Conservation (phyloP, 345 rosid species). For the Eucalyptus regnans region DNA sequence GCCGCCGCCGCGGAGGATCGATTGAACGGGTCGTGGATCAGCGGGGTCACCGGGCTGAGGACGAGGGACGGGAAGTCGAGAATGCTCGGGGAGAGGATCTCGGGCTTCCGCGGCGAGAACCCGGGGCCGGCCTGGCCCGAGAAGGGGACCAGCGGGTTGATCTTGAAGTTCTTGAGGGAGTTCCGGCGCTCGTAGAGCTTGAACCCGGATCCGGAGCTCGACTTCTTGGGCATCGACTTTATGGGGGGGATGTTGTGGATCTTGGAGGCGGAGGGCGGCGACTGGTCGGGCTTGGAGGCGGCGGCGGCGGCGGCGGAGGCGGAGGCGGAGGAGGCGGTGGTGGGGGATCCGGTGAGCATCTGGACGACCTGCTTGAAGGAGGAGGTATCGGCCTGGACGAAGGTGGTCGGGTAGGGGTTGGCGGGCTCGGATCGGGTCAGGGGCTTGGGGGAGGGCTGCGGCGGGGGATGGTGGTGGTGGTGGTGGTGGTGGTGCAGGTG, state of each 20-base stretch:
- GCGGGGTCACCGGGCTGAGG: constrained; percentile 89
- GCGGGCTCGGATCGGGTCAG: constrained; percentile 75
- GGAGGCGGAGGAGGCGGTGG: constrained; percentile 10
- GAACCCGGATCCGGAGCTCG: constrained; percentile 58
- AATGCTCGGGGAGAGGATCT: constrained; percentile 86
- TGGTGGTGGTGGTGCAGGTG: background rate
- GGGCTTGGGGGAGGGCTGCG: constrained; percentile 25
- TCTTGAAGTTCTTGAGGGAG: constrained; percentile 76
- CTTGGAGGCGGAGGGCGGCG: constrained; percentile 23
- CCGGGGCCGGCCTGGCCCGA: constrained; percentile 30
- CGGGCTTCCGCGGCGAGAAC: constrained; percentile 62
- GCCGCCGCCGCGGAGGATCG: constrained; percentile 22
- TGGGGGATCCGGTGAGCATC: constrained; percentile 90
- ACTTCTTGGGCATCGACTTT: constrained; percentile 65
- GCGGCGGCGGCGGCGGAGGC: constrained; percentile 15
- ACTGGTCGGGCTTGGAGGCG: constrained; percentile 14
- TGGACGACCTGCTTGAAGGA: constrained; percentile 98
- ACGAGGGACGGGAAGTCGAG: constrained; percentile 80
- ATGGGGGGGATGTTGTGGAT: constrained; percentile 89
- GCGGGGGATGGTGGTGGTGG: background rate
- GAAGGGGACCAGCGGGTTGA: constrained; percentile 67
- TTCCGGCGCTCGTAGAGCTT: constrained; percentile 90
- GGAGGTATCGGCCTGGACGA: constrained; percentile 89
- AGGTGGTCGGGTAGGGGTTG: constrained; percentile 89
- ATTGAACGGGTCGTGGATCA: constrained; percentile 84